phyloP scores from a whole-genome alignment of 2,329 filamentous ascomycete genomes.

The Fusarium staphyleae region DNA sequence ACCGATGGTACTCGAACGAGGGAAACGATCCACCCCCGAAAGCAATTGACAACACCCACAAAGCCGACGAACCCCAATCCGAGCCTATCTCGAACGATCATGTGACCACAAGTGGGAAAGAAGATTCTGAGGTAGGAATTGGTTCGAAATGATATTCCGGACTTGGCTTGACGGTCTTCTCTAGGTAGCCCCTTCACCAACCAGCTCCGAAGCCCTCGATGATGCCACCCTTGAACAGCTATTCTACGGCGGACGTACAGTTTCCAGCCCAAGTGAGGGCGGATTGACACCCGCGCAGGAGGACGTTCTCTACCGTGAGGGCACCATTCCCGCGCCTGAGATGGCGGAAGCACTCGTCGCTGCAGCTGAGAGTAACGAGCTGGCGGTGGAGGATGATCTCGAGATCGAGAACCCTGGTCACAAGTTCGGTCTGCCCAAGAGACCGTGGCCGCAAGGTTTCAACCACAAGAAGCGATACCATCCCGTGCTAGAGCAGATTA shows the following conservation, averaged over 20 bases:
- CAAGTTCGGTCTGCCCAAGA: slow-evolving; percentile 77
- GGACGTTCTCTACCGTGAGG: slow-evolving; percentile 52
- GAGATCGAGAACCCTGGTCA: slow-evolving; percentile 60
- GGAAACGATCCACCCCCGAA: slow-evolving; percentile 39
- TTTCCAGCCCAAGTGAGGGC: slow-evolving; percentile 42
- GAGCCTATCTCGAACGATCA: slow-evolving; percentile 5
- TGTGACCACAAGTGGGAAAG: slow-evolving; percentile 11
- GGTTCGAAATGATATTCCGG: slow-evolving; percentile 8
- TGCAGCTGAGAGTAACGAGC: slow-evolving; percentile 29
- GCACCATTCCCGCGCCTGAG: slow-evolving; percentile 49
- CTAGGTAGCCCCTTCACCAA: slow-evolving; percentile 21
- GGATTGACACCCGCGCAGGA: slow-evolving; percentile 54
- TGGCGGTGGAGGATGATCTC: slow-evolving; percentile 22
- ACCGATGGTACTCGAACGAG: slow-evolving; percentile 46
- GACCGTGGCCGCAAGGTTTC: slow-evolving; percentile 67
- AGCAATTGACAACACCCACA: slow-evolving; percentile 30
- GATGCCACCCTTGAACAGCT: slow-evolving; percentile 49
- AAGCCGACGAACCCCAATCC: slow-evolving; percentile 14
- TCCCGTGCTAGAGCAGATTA: slow-evolving; percentile 83
- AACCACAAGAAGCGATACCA: slow-evolving; percentile 85
- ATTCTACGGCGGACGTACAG: slow-evolving; percentile 47
- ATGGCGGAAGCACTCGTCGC: slow-evolving; percentile 45
- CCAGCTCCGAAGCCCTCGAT: slow-evolving; percentile 40
- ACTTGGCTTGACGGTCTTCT: slow-evolving; percentile 25
- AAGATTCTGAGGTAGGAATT: slow-evolving; percentile 37